Evolutionary conservation across 1,284 basidiomycete genomes (phyloP).

Genomic region (Rhodotorula sp.): DNA sequence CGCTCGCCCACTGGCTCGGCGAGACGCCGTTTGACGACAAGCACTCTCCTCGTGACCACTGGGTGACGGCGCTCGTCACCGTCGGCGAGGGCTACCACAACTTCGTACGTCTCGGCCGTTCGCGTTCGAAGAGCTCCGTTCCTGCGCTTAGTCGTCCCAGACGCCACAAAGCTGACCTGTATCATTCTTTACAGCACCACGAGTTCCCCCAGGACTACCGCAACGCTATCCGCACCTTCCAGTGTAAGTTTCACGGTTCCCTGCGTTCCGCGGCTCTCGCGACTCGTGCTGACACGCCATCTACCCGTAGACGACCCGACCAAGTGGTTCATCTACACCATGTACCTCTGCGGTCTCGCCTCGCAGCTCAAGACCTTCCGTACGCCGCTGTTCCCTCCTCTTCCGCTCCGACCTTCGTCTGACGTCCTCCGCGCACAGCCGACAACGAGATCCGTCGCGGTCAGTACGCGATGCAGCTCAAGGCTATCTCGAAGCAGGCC

Average conservation of each 20-base stretch:
- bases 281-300: not conserved
- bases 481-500: slow-evolving; percentile 71
- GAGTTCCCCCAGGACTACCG: slow-evolving; percentile 67
- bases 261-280: not conserved
- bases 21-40: slow-evolving; percentile 92
- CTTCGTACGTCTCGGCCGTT: slow-evolving; percentile 63
- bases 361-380: slow-evolving; percentile 85
- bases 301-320: slow-evolving; percentile 51
- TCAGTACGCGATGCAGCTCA: slow-evolving; percentile 87
- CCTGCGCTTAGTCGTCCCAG: too few species aligned
- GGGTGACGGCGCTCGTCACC: slow-evolving; percentile 81
- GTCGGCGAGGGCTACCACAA: slow-evolving; percentile 96
- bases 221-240: slow-evolving; percentile 89
- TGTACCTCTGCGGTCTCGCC: slow-evolving; percentile 69
- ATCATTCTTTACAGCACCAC: slow-evolving; percentile 39
- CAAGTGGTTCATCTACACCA: slow-evolving; percentile 85
- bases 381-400: too few species aligned
- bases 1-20: slow-evolving; percentile 90
- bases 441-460: slow-evolving; percentile 92
- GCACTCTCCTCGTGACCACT: slow-evolving; percentile 61
- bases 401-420: too few species aligned
- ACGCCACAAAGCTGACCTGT: slow-evolving; percentile 1
- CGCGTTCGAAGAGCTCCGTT: slow-evolving; percentile 55
- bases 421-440: slow-evolving; percentile 47
- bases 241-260: slow-evolving; percentile 53